Conservation (phyloP, 345 rosid species). For the Linum tenue region DNA sequence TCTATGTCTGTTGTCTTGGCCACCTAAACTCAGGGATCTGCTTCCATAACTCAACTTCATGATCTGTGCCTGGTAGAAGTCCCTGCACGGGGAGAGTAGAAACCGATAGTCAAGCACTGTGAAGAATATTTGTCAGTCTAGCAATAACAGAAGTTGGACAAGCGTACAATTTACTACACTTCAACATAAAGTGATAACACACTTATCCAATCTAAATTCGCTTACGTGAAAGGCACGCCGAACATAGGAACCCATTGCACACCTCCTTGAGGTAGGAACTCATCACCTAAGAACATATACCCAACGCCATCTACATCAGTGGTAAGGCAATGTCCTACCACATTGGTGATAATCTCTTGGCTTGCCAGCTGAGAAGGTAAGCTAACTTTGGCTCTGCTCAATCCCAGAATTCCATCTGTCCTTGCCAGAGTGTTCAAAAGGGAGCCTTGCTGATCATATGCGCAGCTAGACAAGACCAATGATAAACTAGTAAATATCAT, state of each 20-base stretch:
- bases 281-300: slow-evolving; percentile 85
- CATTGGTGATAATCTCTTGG: slow-evolving; percentile 67
- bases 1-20: slow-evolving; percentile 27
- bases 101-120: neutral
- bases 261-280: slow-evolving; percentile 58
- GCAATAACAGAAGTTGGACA: neutral
- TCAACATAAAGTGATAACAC: neutral
- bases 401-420: slow-evolving; percentile 88
- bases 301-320: slow-evolving; percentile 50
- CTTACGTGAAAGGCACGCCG: slow-evolving; percentile 50
- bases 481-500: slow-evolving; percentile 7
- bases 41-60: slow-evolving; percentile 58
- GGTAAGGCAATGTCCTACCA: slow-evolving; percentile 81
- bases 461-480: slow-evolving; percentile 50
- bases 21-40: slow-evolving; percentile 42
- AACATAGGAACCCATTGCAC: slow-evolving; percentile 85
- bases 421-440: slow-evolving; percentile 56
- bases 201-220: neutral
- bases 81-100: slow-evolving; percentile 32
- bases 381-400: slow-evolving; percentile 75
- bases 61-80: slow-evolving; percentile 44
- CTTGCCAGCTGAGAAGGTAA: slow-evolving; percentile 90
- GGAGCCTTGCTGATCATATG: slow-evolving; percentile 88
- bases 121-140: neutral
- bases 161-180: neutral